phyloP scores from a whole-genome alignment of 202 grass and related monocot genomes.

The Setaria italica region DNA sequence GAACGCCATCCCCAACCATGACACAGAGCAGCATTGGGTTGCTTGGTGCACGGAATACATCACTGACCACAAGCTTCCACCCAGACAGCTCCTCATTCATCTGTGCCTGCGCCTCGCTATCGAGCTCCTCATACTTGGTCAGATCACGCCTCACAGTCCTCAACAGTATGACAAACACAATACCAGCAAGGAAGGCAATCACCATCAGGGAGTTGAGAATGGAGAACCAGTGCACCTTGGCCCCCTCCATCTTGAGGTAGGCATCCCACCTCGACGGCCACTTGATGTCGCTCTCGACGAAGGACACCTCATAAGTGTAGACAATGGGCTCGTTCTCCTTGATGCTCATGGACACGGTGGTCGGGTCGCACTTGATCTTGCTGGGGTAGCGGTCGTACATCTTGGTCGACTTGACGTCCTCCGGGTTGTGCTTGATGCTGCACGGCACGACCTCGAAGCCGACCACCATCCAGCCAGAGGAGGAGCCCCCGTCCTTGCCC shows the following conservation, averaged over 20 bases:
- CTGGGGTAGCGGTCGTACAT: slow-evolving; percentile 70
- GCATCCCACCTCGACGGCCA: slow-evolving; percentile 93
- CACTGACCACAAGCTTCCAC: slow-evolving; percentile 91
- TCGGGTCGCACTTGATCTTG: slow-evolving; percentile 80
- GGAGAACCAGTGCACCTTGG: slow-evolving; percentile 98
- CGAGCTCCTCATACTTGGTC: slow-evolving; percentile 90
- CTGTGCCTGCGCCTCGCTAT: slow-evolving; percentile 82
- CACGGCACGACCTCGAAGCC: slow-evolving; percentile 94
- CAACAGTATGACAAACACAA: slow-evolving; percentile 86
- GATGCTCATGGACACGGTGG: slow-evolving; percentile 79
- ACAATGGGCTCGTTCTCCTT: slow-evolving; percentile 88
- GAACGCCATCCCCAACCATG: slow-evolving; percentile 88
- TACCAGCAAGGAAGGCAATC: slow-evolving; percentile 88
- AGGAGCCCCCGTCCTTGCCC: slow-evolving; percentile 41
- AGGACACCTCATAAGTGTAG: slow-evolving; percentile 80
- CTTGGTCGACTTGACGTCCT: slow-evolving; percentile 60
- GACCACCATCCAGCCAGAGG: slow-evolving; percentile 76
- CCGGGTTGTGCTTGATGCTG: slow-evolving; percentile 73
- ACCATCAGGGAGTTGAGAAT: slow-evolving; percentile 96
- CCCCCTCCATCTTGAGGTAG: slow-evolving; percentile 96
- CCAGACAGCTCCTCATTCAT: slow-evolving; percentile 96
- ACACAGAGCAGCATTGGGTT: slow-evolving; percentile 84
- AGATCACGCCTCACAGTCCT: slow-evolving; percentile 90
- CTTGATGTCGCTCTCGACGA: slow-evolving; percentile 87
- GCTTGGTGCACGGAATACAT: slow-evolving; percentile 78